These are phyloP conservation scores for Fagus sylvatica DNA, from an alignment of 306 rosid genomes.

Conservation along the genomic window DNA sequence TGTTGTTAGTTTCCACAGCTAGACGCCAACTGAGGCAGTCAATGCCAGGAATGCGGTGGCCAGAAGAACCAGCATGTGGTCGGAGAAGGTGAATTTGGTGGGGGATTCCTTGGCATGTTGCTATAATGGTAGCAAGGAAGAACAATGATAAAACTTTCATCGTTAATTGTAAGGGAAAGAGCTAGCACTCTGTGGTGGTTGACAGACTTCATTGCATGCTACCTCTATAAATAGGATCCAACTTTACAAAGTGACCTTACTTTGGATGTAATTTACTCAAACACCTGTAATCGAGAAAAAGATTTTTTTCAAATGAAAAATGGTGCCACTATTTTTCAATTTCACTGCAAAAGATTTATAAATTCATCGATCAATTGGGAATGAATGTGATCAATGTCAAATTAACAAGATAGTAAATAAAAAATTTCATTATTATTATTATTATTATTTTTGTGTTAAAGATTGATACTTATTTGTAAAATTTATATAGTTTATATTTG, in stretches of 20 bases:
- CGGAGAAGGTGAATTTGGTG: background rate
- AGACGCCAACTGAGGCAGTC: background rate
- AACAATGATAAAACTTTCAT: background rate
- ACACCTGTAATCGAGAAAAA: background rate
- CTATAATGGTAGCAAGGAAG: background rate
- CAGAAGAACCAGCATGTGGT: background rate
- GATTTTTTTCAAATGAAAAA: background rate
- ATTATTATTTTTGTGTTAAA: no score
- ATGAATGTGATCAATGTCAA: no score
- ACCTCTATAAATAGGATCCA: background rate
- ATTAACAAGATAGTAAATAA: no score
- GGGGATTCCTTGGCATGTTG: background rate
- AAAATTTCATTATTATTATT: no score
- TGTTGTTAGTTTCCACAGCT: constrained; percentile 2
- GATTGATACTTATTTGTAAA: no score
- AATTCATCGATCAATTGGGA: no score
- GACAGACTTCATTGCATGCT: background rate
- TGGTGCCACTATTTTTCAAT: no score
- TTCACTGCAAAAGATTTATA: no score
- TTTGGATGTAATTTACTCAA: background rate
- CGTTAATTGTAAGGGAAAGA: background rate
- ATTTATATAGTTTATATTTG: no score
- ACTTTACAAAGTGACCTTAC: background rate
- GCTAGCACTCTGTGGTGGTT: background rate
- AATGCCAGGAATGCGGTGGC: background rate